Percentiles rank a stretch among this genome's conserved stretches.
Evolutionary conservation across 768 basidiomycete genomes (phyloP).

Genomic region (Kwoniella dejecticola): DNA sequence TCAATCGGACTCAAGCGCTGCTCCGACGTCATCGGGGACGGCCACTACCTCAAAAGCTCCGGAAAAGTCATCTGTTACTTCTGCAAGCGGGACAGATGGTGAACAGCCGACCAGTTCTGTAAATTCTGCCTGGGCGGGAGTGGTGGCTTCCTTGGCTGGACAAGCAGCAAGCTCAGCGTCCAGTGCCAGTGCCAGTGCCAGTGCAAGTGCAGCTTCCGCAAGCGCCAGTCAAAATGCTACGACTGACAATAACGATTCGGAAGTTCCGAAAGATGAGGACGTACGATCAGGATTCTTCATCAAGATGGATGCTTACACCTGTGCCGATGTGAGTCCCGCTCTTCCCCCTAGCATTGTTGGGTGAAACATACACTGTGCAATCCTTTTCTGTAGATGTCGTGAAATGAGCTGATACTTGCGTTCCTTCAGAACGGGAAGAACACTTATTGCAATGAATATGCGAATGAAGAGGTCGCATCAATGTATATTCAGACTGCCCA

Average conservation of each 20-base stretch:
- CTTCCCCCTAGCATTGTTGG: too few species aligned
- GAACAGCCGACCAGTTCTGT: neutral
- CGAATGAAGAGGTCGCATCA: neutral
- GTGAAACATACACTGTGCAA: too few species aligned
- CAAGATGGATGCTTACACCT: neutral
- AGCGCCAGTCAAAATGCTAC: neutral
- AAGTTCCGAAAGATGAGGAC: neutral
- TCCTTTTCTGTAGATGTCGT: too few species aligned
- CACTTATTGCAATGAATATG: neutral
- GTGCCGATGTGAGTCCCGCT: neutral
- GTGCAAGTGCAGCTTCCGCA: neutral
- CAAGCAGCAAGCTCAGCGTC: neutral
- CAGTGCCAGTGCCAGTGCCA: neutral
- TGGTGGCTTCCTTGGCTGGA: neutral
- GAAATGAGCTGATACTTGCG: too few species aligned
- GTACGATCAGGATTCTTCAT: neutral
- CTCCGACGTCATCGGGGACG: too few species aligned
- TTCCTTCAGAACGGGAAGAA: too few species aligned
- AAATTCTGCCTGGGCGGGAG: neutral
- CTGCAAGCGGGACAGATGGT: too few species aligned
- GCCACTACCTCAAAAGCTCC: too few species aligned
- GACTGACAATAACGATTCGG: neutral
- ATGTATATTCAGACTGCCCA: too few species aligned
- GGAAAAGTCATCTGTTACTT: too few species aligned
- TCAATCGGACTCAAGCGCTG: too few species aligned